These are phyloP conservation scores for Berkeleyomyces basicola DNA, from an alignment of 2,329 filamentous ascomycete genomes.

Conservation along the genomic window DNA sequence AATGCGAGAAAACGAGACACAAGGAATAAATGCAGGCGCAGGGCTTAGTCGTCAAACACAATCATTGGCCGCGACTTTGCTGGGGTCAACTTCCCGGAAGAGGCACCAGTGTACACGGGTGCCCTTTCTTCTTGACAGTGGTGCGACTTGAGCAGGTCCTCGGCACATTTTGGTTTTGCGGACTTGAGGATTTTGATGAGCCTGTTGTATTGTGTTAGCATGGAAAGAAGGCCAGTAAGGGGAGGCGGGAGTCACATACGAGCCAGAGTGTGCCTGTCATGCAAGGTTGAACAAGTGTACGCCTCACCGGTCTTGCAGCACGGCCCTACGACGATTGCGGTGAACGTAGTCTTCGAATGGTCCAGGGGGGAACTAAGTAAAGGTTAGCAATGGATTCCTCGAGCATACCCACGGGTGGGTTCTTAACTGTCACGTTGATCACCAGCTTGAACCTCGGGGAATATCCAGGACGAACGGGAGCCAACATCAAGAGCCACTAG, in stretches of 20 bases:
- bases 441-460: constrained; percentile 86
- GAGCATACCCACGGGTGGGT: neutral
- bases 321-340: constrained; percentile 84
- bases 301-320: constrained; percentile 74
- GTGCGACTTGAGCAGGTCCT: constrained; percentile 89
- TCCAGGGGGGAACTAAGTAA: constrained; percentile 60
- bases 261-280: constrained; percentile 79
- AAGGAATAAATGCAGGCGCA: neutral
- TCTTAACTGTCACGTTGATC: constrained; percentile 67
- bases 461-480: constrained; percentile 87
- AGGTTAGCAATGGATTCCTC: neutral
- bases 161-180: constrained; percentile 86
- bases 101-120: constrained; percentile 92
- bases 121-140: constrained; percentile 97
- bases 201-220: constrained; percentile 25
- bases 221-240: constrained; percentile 13
- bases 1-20: neutral
- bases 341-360: constrained; percentile 96
- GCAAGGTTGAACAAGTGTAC: constrained; percentile 86
- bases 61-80: constrained; percentile 81
- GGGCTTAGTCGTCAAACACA: constrained; percentile 42
- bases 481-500: constrained; percentile 95
- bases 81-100: constrained; percentile 76
- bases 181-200: constrained; percentile 88
- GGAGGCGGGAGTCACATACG: constrained; percentile 38